Base-by-base conservation (phyloP, 805 yeast species). In the Wickerhamomyces sydowiorum region DNA sequence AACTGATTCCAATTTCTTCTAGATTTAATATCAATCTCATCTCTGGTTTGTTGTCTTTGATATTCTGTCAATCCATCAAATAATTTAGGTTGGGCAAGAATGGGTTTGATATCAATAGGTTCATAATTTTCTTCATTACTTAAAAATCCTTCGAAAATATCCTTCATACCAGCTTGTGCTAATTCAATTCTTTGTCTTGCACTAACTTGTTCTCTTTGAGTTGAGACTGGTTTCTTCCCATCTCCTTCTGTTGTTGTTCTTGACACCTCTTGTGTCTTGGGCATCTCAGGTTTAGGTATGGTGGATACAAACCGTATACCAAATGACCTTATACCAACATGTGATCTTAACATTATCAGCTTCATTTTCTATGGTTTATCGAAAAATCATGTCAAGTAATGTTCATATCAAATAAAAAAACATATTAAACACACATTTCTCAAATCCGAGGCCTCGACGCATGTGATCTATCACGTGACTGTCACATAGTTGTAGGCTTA, bases 1-100 rank as follows among this genome's bases (percentile, higher is more conserved):
- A 82, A 48, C 32, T 65, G 60, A 2, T 59, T 57, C 95, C 95
- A 85, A 41, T 73, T 68, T 40, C 68, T 68, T 48, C 73, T 78
- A 53, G 62, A 65, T 43, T 64, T 62, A 22, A 75, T 54, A 49
- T 72, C 59, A 58, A 80, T 60, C 44, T 78, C 82, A 32, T 71
- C 69, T 23, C 74, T 62, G 17, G 72, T 73, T 49, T 78, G 82
- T 38, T 81, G 78, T 51, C 80, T 80, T 48, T 75, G 82, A 28
- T 76, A 53, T 57, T 68, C 51, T 59, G 60, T 19, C 53, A 42
- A 6, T 49, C 64, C 48, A 60, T 66, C 46, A 36, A 44, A 50
- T 25, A 61, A 50, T 10, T 44, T 40, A 3, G 76, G 76, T 37
- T 69, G 53, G 10, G 64, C 57, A 44, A 54, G 65, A 4, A 75